Base-by-base conservation (phyloP, 1,284 basidiomycete species). In the Neonothopanus nambi region DNA sequence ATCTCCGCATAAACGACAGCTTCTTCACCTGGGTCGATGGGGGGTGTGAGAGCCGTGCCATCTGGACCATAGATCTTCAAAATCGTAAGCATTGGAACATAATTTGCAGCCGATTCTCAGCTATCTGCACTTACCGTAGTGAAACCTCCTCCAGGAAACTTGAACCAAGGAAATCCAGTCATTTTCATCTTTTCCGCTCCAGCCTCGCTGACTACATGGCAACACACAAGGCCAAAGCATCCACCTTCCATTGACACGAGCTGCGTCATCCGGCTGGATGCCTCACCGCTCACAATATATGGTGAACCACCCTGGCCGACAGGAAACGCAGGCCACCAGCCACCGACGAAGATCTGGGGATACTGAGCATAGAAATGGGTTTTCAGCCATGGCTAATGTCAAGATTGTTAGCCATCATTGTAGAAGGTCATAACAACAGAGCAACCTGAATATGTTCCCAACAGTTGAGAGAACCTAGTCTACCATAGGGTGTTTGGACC, bases 391-490 rank as follows among this genome's bases (percentile, higher is more conserved):
- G 66, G 65, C 63, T 66, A 43, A 3, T 26, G 15, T 43, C 18
- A 35, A 26, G 21, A 8, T 13, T 30, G 35, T 38, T 37, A 48
- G 39, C 15, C 18, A 17, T 23, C 37, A 20, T 39, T 39, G 17
- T 43, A n/a, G 5, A n/a, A 2, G 17, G 5, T n/a, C 36, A 23
- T n/a, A 7, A 30, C 3, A 2, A 9, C 18, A 30, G 15, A n/a
- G n/a, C n/a, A 35, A 61, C 63, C 56, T 65, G 65, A 36, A 68
- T 66, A 41, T 68, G 63, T 51, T 68, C 65, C 65, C 66, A 69
- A 58, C 67, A 70, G 44, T 66, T 67, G 36, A 70, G 56, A 24
- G 58, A 61, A 3, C 68, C 68, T 11, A 70, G 55, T 43, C 65
- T 57, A 17, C 67, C 67, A 33, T 62, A 65, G 4, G 62, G 62